A percentile compares a stretch with the other conserved stretches of the same genome.
Evolutionary conservation across 352 stramenopile species (phyloP).

Genomic region (Phytophthora pseudosyringae): DNA sequence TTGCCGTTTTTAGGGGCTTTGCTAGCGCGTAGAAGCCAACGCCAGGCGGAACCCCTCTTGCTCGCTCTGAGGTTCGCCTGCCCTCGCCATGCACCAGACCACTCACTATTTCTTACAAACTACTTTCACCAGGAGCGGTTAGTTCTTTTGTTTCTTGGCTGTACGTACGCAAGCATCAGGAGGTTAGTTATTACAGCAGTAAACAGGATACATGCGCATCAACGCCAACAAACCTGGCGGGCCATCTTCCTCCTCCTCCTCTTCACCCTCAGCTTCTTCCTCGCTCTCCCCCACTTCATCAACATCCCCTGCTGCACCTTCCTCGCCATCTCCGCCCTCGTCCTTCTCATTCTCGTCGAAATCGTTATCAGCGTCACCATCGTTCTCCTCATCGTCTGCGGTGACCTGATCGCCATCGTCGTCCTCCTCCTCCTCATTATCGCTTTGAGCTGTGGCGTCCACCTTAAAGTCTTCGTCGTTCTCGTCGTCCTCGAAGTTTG

Average conservation of each 20-base stretch:
- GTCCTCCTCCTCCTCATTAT: conserved; percentile 60
- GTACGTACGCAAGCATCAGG: neutral
- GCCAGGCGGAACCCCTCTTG: neutral
- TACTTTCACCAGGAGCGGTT: conserved; percentile 30
- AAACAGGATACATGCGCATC: neutral
- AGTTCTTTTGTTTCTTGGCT: conserved; percentile 82
- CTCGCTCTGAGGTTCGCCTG: conserved; percentile 1
- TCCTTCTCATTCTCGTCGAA: conserved; percentile 19
- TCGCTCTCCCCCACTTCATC: conserved; percentile 10
- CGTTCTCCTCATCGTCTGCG: conserved; percentile 48
- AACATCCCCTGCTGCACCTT: conserved; percentile 3
- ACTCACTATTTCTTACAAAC: conserved; percentile 29
- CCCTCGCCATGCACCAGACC: neutral
- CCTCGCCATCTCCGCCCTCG: conserved; percentile 3
- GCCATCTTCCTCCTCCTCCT: conserved; percentile 40
- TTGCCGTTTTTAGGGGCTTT: no score
- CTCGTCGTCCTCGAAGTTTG: conserved; percentile 64
- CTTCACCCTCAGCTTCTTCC: conserved; percentile 24
- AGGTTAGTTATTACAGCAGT: conserved; percentile 6
- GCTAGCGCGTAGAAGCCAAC: conserved; percentile 1
- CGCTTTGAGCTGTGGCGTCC: conserved; percentile 27
- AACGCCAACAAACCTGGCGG: conserved; percentile 49
- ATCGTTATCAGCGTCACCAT: conserved; percentile 37
- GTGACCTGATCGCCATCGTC: conserved; percentile 38
- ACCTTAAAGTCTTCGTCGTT: conserved; percentile 49